Percentiles rank a stretch among this genome's conserved stretches.
These are phyloP conservation scores for Avena eriantha DNA, from an alignment of 176 grass and related monocot genomes.

Conservation along the genomic window DNA sequence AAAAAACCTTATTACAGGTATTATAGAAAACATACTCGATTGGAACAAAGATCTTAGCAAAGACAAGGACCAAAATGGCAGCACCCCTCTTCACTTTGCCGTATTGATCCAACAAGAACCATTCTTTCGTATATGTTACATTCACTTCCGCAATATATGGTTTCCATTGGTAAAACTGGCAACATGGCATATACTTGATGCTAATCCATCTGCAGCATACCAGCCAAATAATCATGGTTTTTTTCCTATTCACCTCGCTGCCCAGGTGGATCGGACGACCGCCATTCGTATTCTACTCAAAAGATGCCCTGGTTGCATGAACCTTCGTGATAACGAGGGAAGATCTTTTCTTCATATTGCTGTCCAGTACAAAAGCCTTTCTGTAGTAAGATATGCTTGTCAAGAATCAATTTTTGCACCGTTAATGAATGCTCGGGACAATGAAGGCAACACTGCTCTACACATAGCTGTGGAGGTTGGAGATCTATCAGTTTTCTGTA, in stretches of 20 bases:
- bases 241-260: slow-evolving; percentile 27
- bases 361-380: neutral
- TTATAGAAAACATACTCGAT: too few species aligned
- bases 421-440: slow-evolving; percentile 27
- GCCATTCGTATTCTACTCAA: neutral
- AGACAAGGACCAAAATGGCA: too few species aligned
- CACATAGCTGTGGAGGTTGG: neutral
- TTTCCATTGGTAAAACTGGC: too few species aligned
- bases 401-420: neutral
- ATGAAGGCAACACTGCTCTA: slow-evolving; percentile 10
- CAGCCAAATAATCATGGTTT: neutral
- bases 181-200: too few species aligned
- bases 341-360: slow-evolving; percentile 42
- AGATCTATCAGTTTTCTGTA: neutral
- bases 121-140: too few species aligned
- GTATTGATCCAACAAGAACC: too few species aligned
- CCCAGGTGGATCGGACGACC: neutral
- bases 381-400: neutral
- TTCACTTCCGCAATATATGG: too few species aligned
- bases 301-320: neutral
- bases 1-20: too few species aligned
- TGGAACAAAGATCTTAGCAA: too few species aligned
- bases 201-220: too few species aligned
- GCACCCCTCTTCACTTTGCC: too few species aligned
- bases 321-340: slow-evolving; percentile 3